phyloP scores from a whole-genome alignment of 2,329 filamentous ascomycete genomes.

The Beauveria bassiana region DNA sequence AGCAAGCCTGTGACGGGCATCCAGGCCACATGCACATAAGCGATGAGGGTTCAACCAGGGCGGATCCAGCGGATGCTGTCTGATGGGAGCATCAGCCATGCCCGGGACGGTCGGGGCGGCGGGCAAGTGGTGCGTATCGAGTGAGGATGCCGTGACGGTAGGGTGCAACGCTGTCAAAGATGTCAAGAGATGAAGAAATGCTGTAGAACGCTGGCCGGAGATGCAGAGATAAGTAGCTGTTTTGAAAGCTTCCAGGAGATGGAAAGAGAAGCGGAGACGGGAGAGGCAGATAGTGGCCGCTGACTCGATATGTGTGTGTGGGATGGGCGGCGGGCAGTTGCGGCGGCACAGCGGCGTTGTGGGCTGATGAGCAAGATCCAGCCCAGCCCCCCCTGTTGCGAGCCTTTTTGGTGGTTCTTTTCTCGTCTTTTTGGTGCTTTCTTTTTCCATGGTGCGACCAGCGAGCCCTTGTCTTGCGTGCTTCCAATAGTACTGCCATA shows the following conservation, averaged over 20 bases:
- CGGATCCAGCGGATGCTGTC: constrained; percentile 4
- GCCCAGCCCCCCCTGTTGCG: neutral
- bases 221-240: neutral
- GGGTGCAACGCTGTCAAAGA: neutral
- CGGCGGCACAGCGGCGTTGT: neutral
- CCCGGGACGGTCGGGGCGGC: neutral
- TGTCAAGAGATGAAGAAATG: neutral
- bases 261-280: constrained; percentile 4
- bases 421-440: too few species aligned
- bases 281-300: neutral
- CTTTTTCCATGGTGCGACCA: neutral
- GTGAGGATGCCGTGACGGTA: neutral
- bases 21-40: constrained; percentile 1
- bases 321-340: neutral
- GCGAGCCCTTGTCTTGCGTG: neutral
- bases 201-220: neutral
- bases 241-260: neutral
- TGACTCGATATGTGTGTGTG: constrained; percentile 4
- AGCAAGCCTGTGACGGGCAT: constrained; percentile 1
- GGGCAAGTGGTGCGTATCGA: too few species aligned
- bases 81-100: constrained; percentile 5
- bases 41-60: neutral
- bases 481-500: neutral
- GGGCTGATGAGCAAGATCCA: constrained; percentile 1
- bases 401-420: neutral